These are phyloP conservation scores for Brassica cretica DNA, from an alignment of 345 rosid genomes.

Conservation along the genomic window DNA sequence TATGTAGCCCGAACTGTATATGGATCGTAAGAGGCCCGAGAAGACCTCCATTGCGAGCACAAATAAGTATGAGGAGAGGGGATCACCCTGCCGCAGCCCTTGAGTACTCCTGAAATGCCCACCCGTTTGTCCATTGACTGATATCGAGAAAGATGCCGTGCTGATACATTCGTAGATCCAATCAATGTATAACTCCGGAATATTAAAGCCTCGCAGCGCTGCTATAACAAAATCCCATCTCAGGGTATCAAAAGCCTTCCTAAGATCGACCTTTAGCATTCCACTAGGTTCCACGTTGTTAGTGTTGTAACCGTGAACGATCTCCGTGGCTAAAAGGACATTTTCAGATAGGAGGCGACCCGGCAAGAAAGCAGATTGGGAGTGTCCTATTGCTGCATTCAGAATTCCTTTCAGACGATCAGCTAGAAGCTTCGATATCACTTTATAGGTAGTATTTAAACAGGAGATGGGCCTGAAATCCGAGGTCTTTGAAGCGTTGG, in stretches of 20 bases:
- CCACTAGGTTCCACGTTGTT: background rate
- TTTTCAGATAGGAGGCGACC: background rate
- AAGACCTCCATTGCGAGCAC: background rate
- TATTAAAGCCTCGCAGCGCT: background rate
- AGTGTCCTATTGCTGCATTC: background rate
- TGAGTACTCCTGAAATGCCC: background rate
- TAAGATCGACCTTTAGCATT: background rate
- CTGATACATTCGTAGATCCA: background rate
- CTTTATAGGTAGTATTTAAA: background rate
- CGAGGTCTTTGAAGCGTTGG: background rate
- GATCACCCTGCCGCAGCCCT: background rate
- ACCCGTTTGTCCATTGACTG: background rate
- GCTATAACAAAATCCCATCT: background rate
- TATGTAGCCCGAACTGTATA: background rate
- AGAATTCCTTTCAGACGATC: background rate
- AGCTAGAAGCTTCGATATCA: background rate
- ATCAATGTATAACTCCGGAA: background rate
- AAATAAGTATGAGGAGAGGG: background rate
- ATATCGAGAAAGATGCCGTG: background rate
- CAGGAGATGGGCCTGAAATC: background rate
- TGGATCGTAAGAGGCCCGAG: background rate
- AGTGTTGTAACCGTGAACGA: background rate
- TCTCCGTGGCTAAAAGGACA: background rate
- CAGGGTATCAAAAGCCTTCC: background rate
- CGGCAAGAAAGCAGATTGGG: background rate